A percentile compares a stretch with the other conserved stretches of the same genome.
Conservation (phyloP, 208 protist genomes). For the Herpetomonas muscarum region DNA sequence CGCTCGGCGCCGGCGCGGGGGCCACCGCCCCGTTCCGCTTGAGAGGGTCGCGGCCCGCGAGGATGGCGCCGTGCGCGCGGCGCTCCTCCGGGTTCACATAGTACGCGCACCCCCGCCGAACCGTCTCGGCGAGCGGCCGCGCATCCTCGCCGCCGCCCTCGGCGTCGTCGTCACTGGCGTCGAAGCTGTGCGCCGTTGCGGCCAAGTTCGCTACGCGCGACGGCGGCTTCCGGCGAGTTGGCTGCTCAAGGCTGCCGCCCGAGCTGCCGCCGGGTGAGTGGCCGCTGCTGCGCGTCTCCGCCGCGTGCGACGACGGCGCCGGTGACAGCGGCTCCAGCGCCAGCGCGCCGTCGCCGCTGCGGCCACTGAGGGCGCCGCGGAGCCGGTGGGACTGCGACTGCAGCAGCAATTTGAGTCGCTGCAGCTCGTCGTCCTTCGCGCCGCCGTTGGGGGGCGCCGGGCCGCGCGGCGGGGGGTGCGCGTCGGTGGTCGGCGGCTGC, state of each 20-base stretch:
- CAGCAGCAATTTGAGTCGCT: slow-evolving; percentile 41
- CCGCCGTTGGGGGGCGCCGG: background rate
- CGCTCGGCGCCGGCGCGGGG: background rate
- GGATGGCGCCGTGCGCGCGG: slow-evolving; percentile 4
- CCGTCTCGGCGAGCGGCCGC: background rate
- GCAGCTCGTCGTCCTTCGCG: slow-evolving; percentile 40
- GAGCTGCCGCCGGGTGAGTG: too few relatives aligned
- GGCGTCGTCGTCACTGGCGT: background rate
- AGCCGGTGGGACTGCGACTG: slow-evolving; percentile 48
- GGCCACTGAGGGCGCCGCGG: slow-evolving; percentile 6
- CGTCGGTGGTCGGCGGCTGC: background rate
- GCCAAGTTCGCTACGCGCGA: too few relatives aligned
- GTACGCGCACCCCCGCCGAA: background rate
- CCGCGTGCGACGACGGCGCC: too few relatives aligned
- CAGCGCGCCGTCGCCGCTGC: background rate
- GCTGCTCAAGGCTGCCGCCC: background rate
- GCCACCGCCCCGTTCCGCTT: too few relatives aligned
- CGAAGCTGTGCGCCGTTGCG: background rate
- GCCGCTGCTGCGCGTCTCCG: too few relatives aligned
- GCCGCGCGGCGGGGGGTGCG: background rate
- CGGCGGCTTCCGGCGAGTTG: background rate
- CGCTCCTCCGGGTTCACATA: slow-evolving; percentile 1
- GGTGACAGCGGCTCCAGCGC: background rate
- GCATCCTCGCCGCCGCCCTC: background rate
- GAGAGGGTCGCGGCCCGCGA: background rate